Conservation (phyloP, 805 yeast species). For the Grigorovia jiainica region DNA sequence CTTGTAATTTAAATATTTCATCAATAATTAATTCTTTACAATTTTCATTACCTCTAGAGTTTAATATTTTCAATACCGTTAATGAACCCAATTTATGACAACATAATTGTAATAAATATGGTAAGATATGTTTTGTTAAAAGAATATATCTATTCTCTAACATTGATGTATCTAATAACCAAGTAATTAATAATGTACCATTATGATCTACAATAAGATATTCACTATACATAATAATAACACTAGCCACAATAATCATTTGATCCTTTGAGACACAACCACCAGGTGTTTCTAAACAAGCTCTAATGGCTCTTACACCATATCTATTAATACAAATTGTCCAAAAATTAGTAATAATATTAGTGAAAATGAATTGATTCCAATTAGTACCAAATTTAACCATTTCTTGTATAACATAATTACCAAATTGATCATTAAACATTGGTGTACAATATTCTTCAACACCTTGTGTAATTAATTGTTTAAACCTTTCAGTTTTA, state of each 20-base stretch:
- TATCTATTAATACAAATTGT: constrained; percentile 79
- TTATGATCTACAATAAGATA: constrained; percentile 74
- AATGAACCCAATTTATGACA: constrained; percentile 78
- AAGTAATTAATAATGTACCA: constrained; percentile 82
- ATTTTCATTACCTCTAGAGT: constrained; percentile 51
- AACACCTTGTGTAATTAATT: constrained; percentile 57
- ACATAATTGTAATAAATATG: constrained; percentile 54
- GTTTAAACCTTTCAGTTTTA: constrained; percentile 48
- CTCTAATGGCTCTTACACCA: constrained; percentile 91
- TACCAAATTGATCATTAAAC: constrained; percentile 93
- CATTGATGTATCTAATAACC: constrained; percentile 85
- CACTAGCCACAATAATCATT: constrained; percentile 59
- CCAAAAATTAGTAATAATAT: constrained; percentile 66
- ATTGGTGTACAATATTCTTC: constrained; percentile 75
- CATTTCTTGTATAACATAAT: constrained; percentile 94
- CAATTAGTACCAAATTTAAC: constrained; percentile 81
- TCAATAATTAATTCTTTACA: constrained; percentile 54
- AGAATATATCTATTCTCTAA: constrained; percentile 54
- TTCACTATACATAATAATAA: constrained; percentile 68
- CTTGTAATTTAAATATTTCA: constrained; percentile 37
- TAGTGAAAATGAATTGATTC: constrained; percentile 82
- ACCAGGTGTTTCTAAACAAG: constrained; percentile 70
- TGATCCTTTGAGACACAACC: constrained; percentile 53
- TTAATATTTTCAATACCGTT: constrained; percentile 70
- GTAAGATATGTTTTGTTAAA: constrained; percentile 52